Evolutionary conservation across 495 filamentous ascomycete genomes (phyloP), one percentile per base, ranked within the genome.

Genomic region (Xylaria telfairii): DNA sequence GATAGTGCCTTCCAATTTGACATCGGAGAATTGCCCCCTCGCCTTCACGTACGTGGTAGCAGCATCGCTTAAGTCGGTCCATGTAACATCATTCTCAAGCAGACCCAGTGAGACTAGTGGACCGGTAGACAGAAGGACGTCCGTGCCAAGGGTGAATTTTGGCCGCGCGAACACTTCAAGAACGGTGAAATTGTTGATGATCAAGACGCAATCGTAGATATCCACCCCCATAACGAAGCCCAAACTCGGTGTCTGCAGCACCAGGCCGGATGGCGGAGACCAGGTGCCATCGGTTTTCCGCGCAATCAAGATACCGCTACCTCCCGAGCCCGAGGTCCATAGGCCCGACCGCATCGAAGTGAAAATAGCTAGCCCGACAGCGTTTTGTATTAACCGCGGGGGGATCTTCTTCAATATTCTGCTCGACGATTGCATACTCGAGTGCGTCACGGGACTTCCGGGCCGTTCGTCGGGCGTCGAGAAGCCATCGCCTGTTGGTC

Each of bases 261-360:
- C 84, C 71, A 97, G 93, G 42, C 92, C 94, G 17, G 92, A 94
- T 3, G 94, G 94, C 3, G 93, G 92, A 61, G 92, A 94, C 94
- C 94, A 97, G 74, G 89, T 89, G 3, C 94, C 93, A 67, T 94
- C 92, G 41, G 91, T 90, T 74, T 91, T 90, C 39, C 94, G 88
- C 24, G 87, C 94, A 61, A 96, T 85, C 57, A 97, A 84, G 28
- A 97, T 85, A 56, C 94, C 94, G 73, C 92, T 93, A 13, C 92
- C 92, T 37, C 94, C 93, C 8, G 94, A 94, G 39, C 94, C 94
- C 65, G 93, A 93, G 46, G 95, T 83, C 94, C 94, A 97, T 21
- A 97, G 86, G 42, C 94, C 94, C 21, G 93, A 93, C 62, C 94
- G 90, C 92, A 97, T 95, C 26, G 92, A 95, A 0, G 94, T 96